A percentile compares a stretch with the other conserved stretches of the same genome.
Conservation (phyloP, 2,329 filamentous ascomycete genomes). For the Aspergillus sp. region DNA sequence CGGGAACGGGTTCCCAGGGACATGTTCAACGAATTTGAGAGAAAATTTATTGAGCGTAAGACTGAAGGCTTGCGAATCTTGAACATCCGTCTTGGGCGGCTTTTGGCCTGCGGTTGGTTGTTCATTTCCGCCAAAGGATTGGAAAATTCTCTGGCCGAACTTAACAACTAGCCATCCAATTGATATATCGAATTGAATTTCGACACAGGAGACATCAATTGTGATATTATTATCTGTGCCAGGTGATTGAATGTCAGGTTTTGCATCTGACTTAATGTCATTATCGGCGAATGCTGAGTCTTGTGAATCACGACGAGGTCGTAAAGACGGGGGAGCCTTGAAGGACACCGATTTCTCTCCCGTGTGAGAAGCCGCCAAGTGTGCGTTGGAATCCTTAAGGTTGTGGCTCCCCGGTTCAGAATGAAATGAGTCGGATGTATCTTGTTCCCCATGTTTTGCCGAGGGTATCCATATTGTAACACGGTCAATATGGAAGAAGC, state of each 20-base stretch:
- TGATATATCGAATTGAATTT: constrained; percentile 40
- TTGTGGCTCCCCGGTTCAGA: constrained; percentile 17
- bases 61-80: constrained; percentile 19
- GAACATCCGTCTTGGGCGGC: constrained; percentile 6
- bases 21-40: constrained; percentile 39
- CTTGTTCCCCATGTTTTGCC: constrained; percentile 12
- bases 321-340: constrained; percentile 21
- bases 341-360: constrained; percentile 25
- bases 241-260: neutral
- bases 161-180: constrained; percentile 43
- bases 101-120: constrained; percentile 11
- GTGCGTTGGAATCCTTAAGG: constrained; percentile 22
- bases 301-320: constrained; percentile 19
- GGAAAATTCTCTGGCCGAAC: constrained; percentile 32
- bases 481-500: constrained; percentile 35
- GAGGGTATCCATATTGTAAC: constrained; percentile 40
- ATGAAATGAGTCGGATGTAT: constrained; percentile 8
- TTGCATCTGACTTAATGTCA: constrained; percentile 7
- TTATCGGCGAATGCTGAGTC: constrained; percentile 14
- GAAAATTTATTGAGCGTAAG: constrained; percentile 31
- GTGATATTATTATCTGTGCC: constrained; percentile 20
- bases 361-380: constrained; percentile 21
- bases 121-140: constrained; percentile 17
- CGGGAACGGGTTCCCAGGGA: constrained; percentile 31
- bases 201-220: constrained; percentile 32